Conservation (phyloP, 2,329 filamentous ascomycete genomes). For the Talaromyces sp. region DNA sequence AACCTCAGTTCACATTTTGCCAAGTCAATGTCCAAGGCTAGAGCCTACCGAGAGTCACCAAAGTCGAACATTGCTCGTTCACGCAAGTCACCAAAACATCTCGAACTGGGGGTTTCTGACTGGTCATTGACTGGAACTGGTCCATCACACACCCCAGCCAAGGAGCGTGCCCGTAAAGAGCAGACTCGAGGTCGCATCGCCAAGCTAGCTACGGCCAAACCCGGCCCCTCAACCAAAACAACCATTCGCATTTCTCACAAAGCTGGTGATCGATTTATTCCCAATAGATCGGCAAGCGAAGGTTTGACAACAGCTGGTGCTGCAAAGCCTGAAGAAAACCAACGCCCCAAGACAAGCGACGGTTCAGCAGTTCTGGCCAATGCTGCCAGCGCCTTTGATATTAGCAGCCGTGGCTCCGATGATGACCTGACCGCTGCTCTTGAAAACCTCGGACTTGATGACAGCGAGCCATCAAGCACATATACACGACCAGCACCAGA, state of each 20-base stretch:
- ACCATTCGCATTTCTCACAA: slow-evolving; percentile 67
- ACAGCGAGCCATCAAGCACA: slow-evolving; percentile 61
- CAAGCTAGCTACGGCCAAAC: slow-evolving; percentile 49
- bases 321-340: slow-evolving; percentile 77
- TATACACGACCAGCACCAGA: slow-evolving; percentile 81
- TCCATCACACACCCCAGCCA: slow-evolving; percentile 58
- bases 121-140: slow-evolving; percentile 87
- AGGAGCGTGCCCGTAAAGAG: slow-evolving; percentile 56
- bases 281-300: slow-evolving; percentile 86
- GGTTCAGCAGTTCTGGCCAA: slow-evolving; percentile 73
- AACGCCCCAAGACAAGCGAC: slow-evolving; percentile 71
- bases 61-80: slow-evolving; percentile 83
- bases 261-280: slow-evolving; percentile 88
- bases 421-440: slow-evolving; percentile 78
- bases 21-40: slow-evolving; percentile 53
- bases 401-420: slow-evolving; percentile 58
- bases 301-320: slow-evolving; percentile 78
- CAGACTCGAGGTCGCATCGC: slow-evolving; percentile 45
- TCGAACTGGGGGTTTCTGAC: slow-evolving; percentile 90
- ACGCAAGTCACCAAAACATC: slow-evolving; percentile 73
- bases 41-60: slow-evolving; percentile 75
- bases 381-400: slow-evolving; percentile 65
- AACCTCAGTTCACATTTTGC: slow-evolving; percentile 77
- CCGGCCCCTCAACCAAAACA: slow-evolving; percentile 58
- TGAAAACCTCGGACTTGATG: slow-evolving; percentile 73